Base-by-base conservation (phyloP, 2,329 filamentous ascomycete species). In the Aspergillus amoenus region DNA sequence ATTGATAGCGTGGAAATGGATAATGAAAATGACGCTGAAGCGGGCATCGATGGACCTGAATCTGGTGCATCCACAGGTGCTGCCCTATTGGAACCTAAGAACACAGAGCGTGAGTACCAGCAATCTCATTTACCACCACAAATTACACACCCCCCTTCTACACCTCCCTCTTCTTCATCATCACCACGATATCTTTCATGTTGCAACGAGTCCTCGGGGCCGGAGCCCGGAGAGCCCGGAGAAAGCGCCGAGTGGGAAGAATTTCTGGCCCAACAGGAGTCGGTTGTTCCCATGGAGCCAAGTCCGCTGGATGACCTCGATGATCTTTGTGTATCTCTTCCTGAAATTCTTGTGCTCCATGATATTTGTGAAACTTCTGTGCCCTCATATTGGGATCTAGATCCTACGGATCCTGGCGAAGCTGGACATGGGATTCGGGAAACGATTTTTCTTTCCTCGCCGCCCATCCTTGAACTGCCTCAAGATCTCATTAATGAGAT, bases 61-160 rank as follows among this genome's bases (percentile, higher is more conserved):
- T 34, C 45, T 30, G 34, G 15, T 13, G 30, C 32, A 37, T 32
- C 37, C 7, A 27, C 37, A 39, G 56, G 44, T 40, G 49, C 37
- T 44, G 48, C 48, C 43, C 21, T 58, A 7, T 47, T 51, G 43
- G 62, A 66, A 47, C 55, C 48, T 18, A 55, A 55, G 15, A 55
- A n/a, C 39, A 55, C 49, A 21, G 56, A 59, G 30, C 37, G 63
- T 65, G 58, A 64, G 63, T 60, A 32, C 27, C 18, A 37, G 3
- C 21, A 24, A 18, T 42, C 13, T 30, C 15, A 13, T 44, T 37
- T 22, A 27, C 22, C 32, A 40, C 6, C 34, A 13, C 52, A 42
- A 48, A 3, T 17, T 41, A 15, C 21, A 37, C 27, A 18, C 5
- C 18, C 42, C 24, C 34, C 17, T 40, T 40, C 18, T 37, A 37